Evolutionary conservation across 2,329 filamentous ascomycete genomes (phyloP).

Genomic region (Aspergillus melleus): DNA sequence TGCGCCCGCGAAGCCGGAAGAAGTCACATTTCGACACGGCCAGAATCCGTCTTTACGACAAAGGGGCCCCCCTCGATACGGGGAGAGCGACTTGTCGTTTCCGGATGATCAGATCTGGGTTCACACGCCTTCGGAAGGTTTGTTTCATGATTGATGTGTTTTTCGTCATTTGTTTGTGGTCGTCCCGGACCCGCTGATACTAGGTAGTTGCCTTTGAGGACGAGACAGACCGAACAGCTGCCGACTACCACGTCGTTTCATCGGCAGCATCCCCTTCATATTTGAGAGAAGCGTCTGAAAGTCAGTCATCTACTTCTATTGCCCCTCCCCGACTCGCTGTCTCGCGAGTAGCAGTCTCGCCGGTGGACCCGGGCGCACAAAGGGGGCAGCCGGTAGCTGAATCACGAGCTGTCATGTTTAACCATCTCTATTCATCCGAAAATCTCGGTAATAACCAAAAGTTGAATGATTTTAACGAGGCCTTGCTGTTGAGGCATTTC

Average conservation of each 20-base stretch:
- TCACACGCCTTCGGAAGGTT: conserved; percentile 29
- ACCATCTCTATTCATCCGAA: conserved; percentile 19
- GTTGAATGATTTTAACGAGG: conserved; percentile 31
- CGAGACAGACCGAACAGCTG: conserved; percentile 36
- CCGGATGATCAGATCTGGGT: conserved; percentile 36
- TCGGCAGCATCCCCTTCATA: conserved; percentile 16
- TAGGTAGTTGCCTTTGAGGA: conserved; percentile 35
- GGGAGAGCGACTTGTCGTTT: conserved; percentile 36
- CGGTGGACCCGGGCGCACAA: conserved; percentile 6
- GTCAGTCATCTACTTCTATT: conserved; percentile 27
- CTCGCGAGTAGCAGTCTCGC: conserved; percentile 14
- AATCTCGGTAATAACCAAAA: conserved; percentile 25
- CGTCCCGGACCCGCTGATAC: background rate
- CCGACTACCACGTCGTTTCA: conserved; percentile 34
- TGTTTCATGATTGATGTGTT: conserved; percentile 7
- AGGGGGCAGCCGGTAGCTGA: conserved; percentile 1
- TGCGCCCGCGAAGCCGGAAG: conserved; percentile 34
- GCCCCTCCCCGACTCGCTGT: conserved; percentile 8
- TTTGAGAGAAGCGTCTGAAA: conserved; percentile 25
- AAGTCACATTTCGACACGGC: conserved; percentile 39
- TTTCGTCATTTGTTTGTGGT: no score
- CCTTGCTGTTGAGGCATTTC: conserved; percentile 36
- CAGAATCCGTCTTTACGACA: conserved; percentile 37
- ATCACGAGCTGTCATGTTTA: conserved; percentile 16
- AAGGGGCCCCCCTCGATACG: conserved; percentile 36